Base-by-base conservation (phyloP, 2,329 filamentous ascomycete species). In the Ophiostoma himal-ulmi region DNA sequence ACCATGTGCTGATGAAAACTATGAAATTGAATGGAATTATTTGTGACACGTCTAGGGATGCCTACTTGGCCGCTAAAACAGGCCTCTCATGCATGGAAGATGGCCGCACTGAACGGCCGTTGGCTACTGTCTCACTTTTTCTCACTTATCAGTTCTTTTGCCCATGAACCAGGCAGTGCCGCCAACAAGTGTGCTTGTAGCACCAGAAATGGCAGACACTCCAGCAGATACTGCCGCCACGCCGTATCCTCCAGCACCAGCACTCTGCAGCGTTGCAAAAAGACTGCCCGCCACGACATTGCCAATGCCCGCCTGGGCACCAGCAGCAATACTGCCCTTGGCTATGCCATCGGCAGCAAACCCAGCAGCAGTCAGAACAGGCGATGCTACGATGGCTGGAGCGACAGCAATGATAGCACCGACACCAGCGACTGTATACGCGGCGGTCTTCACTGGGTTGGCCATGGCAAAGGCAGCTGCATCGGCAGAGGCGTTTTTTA, bases 181-280 rank as follows among this genome's bases (percentile, higher is more conserved):
- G 20, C 10, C 17, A 11, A 26, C 10, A 57, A 11, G 14, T 8
- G 17, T 8, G n/a, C 52, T 57, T 5, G 8, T 17, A n/a, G 60
- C 22, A 17, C 6, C 5, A 2, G 11, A 34, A 30, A 54, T 8
- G 5, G 26, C n/a, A 30, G 20, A 34, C 3, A 6, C n/a, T 3
- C 57, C 14, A 5, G 26, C 8, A 4, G 3, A 26, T 1, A 17
- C 26, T 10, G 54, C 54, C n/a, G 54, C 54, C 26, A 14, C 22
- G 11, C 54, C 54, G 54, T 60, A 60, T 2, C 54, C 54, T 13
- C 6, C n/a, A 10, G 54, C 22, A n/a, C 20, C n/a, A 13, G 54
- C 54, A 30, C 78, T 79, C 72, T 79, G 76, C 0, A 79, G 73
- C 2, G 68, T 75, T 1, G 79, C 77, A 39, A 80, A 79, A 0